Evolutionary conservation across 768 basidiomycete genomes (phyloP).

Genomic region (Serendipita vermifera): DNA sequence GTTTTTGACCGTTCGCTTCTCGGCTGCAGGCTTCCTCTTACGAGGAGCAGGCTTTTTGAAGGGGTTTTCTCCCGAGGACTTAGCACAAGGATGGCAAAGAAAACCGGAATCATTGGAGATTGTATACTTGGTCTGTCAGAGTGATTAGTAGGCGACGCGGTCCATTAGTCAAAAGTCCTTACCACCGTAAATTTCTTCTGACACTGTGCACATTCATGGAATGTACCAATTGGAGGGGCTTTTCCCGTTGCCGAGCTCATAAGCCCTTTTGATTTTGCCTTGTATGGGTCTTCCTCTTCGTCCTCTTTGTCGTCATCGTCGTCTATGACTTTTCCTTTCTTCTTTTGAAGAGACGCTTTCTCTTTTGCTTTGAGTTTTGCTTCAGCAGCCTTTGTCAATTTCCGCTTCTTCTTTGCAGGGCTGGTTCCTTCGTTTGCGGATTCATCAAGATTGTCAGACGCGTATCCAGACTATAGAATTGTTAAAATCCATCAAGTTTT

Average conservation of each 20-base stretch:
- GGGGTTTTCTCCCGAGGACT: conserved; percentile 62
- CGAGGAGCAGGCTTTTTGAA: conserved; percentile 66
- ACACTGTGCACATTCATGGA: conserved; percentile 72
- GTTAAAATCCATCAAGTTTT: neutral
- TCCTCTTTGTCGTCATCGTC: conserved; percentile 19
- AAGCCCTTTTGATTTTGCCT: conserved; percentile 19
- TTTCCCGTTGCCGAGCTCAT: conserved; percentile 23
- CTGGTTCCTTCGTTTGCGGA: conserved; percentile 26
- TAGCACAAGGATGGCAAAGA: conserved; percentile 76
- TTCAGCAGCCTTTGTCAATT: conserved; percentile 19
- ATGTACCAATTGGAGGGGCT: conserved; percentile 63
- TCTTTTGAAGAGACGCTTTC: conserved; percentile 17
- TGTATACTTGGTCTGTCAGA: conserved; percentile 69
- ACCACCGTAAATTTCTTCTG: conserved; percentile 81
- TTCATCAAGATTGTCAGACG: conserved; percentile 67
- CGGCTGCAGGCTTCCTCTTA: conserved; percentile 49
- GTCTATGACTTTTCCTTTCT: conserved; percentile 15
- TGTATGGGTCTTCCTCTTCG: conserved; percentile 8
- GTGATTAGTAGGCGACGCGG: neutral
- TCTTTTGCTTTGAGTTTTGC: conserved; percentile 25
- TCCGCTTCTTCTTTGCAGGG: conserved; percentile 43
- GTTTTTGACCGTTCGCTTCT: conserved; percentile 52
- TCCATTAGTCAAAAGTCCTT: conserved; percentile 25
- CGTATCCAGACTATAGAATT: conserved; percentile 32
- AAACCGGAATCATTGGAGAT: conserved; percentile 62